Evolutionary conservation across 352 stramenopile species (phyloP).

Genomic region (Thalassiosira hispida): DNA sequence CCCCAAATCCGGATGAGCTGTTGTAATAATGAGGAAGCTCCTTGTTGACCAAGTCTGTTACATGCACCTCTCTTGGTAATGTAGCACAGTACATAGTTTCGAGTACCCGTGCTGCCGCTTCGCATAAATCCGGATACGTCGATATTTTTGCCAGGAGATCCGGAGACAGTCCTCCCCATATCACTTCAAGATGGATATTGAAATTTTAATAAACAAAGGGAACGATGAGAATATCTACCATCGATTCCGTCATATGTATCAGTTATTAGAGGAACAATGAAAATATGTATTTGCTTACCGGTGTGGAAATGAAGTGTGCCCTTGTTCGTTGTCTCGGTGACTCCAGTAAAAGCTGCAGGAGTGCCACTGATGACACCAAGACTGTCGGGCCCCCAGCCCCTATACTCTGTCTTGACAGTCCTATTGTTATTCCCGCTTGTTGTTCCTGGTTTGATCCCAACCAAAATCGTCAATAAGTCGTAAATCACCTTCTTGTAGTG

Average conservation of each 20-base stretch:
- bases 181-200: too few species aligned
- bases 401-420: slow-evolving; percentile 10
- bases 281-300: too few species aligned
- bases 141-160: slow-evolving; percentile 11
- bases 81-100: too few species aligned
- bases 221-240: too few species aligned
- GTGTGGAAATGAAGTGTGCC: not conserved
- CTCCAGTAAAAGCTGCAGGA: slow-evolving; percentile 11
- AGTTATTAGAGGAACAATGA: too few species aligned
- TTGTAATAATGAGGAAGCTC: too few species aligned
- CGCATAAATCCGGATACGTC: not conserved
- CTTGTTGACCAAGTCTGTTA: too few species aligned
- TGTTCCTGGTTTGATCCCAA: slow-evolving; percentile 17
- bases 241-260: too few species aligned
- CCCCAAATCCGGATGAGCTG: too few species aligned
- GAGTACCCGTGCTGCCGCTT: too few species aligned
- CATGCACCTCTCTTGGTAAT: too few species aligned
- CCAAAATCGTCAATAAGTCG: slow-evolving; percentile 9
- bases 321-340: slow-evolving; percentile 2
- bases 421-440: slow-evolving; percentile 5
- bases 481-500: slow-evolving; percentile 15
- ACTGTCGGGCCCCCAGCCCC: slow-evolving; percentile 2
- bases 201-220: too few species aligned
- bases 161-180: slow-evolving; percentile 17
- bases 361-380: slow-evolving; percentile 4